Base-by-base conservation (phyloP, 148 eudicot species). In the Agrostemma githago region DNA sequence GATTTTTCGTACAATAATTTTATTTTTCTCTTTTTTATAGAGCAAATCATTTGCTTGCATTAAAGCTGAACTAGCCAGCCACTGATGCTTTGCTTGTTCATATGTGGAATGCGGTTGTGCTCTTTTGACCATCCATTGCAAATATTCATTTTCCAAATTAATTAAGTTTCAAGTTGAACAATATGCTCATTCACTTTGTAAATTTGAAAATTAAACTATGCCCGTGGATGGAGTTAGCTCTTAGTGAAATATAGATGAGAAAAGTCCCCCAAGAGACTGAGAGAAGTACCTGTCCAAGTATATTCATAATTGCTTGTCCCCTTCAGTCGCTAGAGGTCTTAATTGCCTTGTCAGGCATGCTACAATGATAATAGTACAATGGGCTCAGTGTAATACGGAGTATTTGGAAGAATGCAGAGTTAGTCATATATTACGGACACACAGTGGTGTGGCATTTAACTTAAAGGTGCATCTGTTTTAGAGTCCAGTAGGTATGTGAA, bases 151-250 rank as follows among this genome's bases (percentile, higher is more conserved):
- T 16, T 12, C 21, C 21, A 10, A 20, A 62, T 26, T 26, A 48
- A 4, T 64, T 4, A 16, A 3, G 44, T 66, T 6, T 16, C 8
- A 15, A 41, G n/a, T 66, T 14, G 19, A 66, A 6, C 26, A 41
- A 40, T 62, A 19, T 39, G 4, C 17, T 64, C 12, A 77, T 69
- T 46, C n/a, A 16, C 6, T n/a, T 56, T 38, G 21, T 40, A 39
- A 41, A 46, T 20, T 34, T 2, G n/a, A 39, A 15, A 67, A 15
- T 73, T 64, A 0, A 42, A 53, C 16, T 71, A 20, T 54, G 54
- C 51, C 21, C 40, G 70, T 76, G 72, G 80, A 72, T 54, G 62
- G 69, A 53, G 46, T 3, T 38, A 8, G 38, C 42, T 77, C 53
- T 17, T 5, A 63, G 42, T 48, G 43, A 58, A 21, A 2, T 72